phyloP scores from a whole-genome alignment of 805 yeast species.

The Metschnikowia borealis region DNA sequence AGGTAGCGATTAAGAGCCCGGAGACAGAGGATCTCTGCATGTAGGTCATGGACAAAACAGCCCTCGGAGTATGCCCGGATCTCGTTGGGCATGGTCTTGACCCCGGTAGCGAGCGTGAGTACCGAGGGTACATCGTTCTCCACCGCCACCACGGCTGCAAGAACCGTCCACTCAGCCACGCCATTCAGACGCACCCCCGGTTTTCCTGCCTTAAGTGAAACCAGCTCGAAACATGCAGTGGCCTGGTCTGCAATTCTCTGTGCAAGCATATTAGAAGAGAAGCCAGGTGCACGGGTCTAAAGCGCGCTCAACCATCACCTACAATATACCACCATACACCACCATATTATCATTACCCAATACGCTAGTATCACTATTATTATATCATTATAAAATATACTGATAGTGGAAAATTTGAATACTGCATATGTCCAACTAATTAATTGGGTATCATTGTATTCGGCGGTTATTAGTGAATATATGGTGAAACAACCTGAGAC shows the following conservation, averaged over 20 bases:
- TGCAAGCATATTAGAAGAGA: constrained; percentile 6
- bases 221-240: constrained; percentile 24
- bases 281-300: constrained; percentile 2
- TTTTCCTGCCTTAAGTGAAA: constrained; percentile 44
- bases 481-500: too few relatives aligned
- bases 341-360: not conserved
- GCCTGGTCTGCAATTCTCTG: constrained; percentile 24
- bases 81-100: constrained; percentile 66
- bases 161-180: constrained; percentile 73
- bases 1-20: constrained; percentile 65
- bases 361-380: too few relatives aligned
- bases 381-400: too few relatives aligned
- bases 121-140: constrained; percentile 25
- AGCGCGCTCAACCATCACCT: not conserved
- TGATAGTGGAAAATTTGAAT: too few relatives aligned
- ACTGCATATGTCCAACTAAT: too few relatives aligned
- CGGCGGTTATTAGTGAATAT: too few relatives aligned
- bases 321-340: not conserved
- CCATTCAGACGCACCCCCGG: constrained; percentile 64
- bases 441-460: too few relatives aligned
- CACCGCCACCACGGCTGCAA: constrained; percentile 65
- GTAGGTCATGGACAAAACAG: constrained; percentile 73
- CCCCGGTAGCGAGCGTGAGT: constrained; percentile 71
- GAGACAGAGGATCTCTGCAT: constrained; percentile 79
- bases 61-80: constrained; percentile 49